Base-by-base conservation (phyloP, 108 stramenopile species). In the Fragilaria crotonensis region DNA sequence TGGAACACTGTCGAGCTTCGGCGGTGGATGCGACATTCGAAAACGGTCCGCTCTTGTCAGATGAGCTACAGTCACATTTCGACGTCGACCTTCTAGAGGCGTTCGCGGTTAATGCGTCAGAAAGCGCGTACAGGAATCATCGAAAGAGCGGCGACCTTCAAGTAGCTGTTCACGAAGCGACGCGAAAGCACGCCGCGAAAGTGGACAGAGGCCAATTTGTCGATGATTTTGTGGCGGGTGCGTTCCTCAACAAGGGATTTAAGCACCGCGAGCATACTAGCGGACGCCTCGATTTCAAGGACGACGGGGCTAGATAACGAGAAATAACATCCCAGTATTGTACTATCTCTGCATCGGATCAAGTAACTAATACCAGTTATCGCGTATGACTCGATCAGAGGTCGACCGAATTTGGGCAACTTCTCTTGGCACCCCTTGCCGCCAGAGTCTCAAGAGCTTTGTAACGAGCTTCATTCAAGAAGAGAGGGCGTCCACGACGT, bases 371-470 rank as follows among this genome's bases (percentile, higher is more conserved):
- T 95, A 95, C 90, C 90, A 95, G 66, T 91, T 90, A 62, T 91
- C 89, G 63, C 93, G 72, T 57, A 95, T 91, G 21, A 95, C 93
- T 25, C 93, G 66, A 46, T 91, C 88, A 2, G 93, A 91, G 20
- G 87, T 91, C 2, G 89, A 89, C 46, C 93, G 77, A 49, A 91
- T 91, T 55, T 89, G 85, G 2, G 90, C 87, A 5, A 95, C 93
- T 66, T 95, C 90, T 48, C 89, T 75, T 25, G 89, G 89, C 46
- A 95, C 83, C 2, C 87, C 88, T 57, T 90, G 85, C 45, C 78
- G 71, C 52, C 85, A 96, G 53, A 25, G 58, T 59, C 62, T 90
- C 88, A 14, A 96, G 71, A 17, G 84, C 84, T 47, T 79, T 73
- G 67, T 76, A 84, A 20, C 90, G 71, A 31, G 79, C 80, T 18